Evolutionary conservation across 2,329 filamentous ascomycete species (phyloP), one percentile per base, ranked within the genome.

Genomic region (Hymenoscyphus repandus): DNA sequence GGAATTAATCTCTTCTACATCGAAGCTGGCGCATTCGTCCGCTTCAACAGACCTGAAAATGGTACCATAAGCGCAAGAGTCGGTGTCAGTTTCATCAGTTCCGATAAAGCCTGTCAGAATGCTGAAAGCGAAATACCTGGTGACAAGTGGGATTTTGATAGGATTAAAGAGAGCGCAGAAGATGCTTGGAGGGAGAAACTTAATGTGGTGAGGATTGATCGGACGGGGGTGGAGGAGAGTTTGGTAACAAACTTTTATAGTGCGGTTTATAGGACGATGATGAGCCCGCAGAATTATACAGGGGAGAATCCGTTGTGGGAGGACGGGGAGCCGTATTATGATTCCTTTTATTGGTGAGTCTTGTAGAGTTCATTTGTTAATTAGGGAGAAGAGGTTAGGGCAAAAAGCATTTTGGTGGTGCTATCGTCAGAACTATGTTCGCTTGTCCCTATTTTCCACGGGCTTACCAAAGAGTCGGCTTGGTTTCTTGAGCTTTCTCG

Each of bases 241-340:
- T 64, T 83, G 1, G 69, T 83, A 51, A 79, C 65, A n/a, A 78
- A 79, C 32, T 86, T 88, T 59, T 88, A 85, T 72, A 86, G 81
- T 43, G 84, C 83, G 4, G 76, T 85, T 15, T 89, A 89, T 63
- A 73, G 84, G 12, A 78, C 80, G 1, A 80, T 87, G 76, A 79
- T 88, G 51, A 83, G 79, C 47, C 85, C 85, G 2, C 84, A 88
- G 59, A 85, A 88, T 58, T 88, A 87, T 55, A 88, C 85, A 0
- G 82, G 82, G 0, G 85, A 89, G 63, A 89, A 88, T 49, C 83
- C 83, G 1, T 65, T 81, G 0, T 89, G 85, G 83, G 54, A 76
- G 4, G 83, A 78, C 46, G 71, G 71, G 3, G 83, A 87, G 64
- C 85, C 84, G 1, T 89, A 89, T 60, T 89, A 85, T 61, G 85